Conservation (phyloP, 257 asterid genomes). For the Osmanthus fragrans region DNA sequence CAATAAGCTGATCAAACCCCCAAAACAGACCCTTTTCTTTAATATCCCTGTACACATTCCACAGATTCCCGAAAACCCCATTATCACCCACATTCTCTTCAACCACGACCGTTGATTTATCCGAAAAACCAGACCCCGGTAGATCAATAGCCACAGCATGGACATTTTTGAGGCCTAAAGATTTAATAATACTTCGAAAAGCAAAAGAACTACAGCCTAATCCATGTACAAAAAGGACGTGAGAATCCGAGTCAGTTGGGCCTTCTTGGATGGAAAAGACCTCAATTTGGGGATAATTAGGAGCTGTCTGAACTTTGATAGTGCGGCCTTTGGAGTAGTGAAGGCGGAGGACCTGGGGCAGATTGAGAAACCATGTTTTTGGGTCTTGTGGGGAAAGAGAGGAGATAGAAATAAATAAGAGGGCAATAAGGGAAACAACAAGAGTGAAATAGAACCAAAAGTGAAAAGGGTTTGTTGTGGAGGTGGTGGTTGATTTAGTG, state of each 20-base stretch:
- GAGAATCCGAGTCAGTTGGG: slow-evolving; percentile 45
- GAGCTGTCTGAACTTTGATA: slow-evolving; percentile 71
- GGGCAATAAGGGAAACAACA: slow-evolving; percentile 52
- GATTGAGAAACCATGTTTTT: slow-evolving; percentile 72
- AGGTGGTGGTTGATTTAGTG: slow-evolving; percentile 29
- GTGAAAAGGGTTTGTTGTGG: slow-evolving; percentile 58
- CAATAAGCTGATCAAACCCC: slow-evolving; percentile 97
- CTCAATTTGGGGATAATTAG: slow-evolving; percentile 69
- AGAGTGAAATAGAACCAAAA: slow-evolving; percentile 82
- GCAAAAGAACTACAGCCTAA: slow-evolving; percentile 78
- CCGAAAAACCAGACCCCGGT: slow-evolving; percentile 95
- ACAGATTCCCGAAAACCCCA: slow-evolving; percentile 41
- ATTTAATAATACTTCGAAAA: slow-evolving; percentile 48
- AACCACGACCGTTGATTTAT: slow-evolving; percentile 54
- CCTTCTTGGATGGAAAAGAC: slow-evolving; percentile 73
- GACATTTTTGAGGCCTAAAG: slow-evolving; percentile 53
- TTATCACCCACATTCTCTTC: slow-evolving; percentile 51
- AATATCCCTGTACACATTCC: slow-evolving; percentile 64
- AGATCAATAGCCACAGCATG: slow-evolving; percentile 76
- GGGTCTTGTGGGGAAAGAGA: slow-evolving; percentile 68
- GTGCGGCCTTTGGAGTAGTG: slow-evolving; percentile 76
- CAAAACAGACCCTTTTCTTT: slow-evolving; percentile 78
- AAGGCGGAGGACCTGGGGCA: slow-evolving; percentile 61
- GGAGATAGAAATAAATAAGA: slow-evolving; percentile 45
- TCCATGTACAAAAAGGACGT: slow-evolving; percentile 75